A percentile compares a stretch with the other conserved stretches of the same genome.
Evolutionary conservation across 1,284 basidiomycete genomes (phyloP).

Genomic region (Apiotrichum montevideense): DNA sequence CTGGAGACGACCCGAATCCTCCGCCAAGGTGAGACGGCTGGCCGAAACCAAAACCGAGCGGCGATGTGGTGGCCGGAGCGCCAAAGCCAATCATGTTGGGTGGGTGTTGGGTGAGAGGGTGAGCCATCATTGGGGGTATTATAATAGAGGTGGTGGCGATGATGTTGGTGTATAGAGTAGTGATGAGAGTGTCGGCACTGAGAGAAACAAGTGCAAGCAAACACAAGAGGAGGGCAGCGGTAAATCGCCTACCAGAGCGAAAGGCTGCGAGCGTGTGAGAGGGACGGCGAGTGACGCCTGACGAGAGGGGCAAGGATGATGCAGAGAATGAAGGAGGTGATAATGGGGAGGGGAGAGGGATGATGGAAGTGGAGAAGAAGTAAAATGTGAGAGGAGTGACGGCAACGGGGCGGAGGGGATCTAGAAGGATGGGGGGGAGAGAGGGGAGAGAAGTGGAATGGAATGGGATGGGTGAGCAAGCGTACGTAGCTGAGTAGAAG

Average conservation of each 20-base stretch:
- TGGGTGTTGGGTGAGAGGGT: slow-evolving; percentile 42
- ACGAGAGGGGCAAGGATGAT: not conserved
- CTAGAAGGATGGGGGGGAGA: too few species aligned
- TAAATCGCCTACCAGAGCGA: not conserved
- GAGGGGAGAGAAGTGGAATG: too few species aligned
- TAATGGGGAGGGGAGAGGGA: not conserved
- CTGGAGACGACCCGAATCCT: slow-evolving; percentile 1
- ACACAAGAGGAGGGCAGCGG: not conserved
- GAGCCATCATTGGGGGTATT: slow-evolving; percentile 28
- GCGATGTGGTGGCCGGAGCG: slow-evolving; percentile 34
- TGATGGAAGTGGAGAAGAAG: not conserved
- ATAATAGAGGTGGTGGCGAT: too few species aligned
- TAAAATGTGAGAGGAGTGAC: too few species aligned
- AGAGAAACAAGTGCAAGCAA: not conserved
- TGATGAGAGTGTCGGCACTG: too few species aligned
- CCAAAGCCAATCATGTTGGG: slow-evolving; percentile 36
- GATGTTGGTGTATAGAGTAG: too few species aligned
- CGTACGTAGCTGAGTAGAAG: too few species aligned
- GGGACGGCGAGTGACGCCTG: too few species aligned
- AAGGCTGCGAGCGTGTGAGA: too few species aligned
- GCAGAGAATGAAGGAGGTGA: not conserved
- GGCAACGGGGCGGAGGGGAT: too few species aligned
- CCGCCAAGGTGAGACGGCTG: slow-evolving; percentile 10
- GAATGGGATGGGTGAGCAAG: too few species aligned
- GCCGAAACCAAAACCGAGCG: slow-evolving; percentile 39